Evolutionary conservation across 106 monocot species (phyloP), one percentile per base, ranked within the genome.

Genomic region (Alisma plantagoaquatica): DNA sequence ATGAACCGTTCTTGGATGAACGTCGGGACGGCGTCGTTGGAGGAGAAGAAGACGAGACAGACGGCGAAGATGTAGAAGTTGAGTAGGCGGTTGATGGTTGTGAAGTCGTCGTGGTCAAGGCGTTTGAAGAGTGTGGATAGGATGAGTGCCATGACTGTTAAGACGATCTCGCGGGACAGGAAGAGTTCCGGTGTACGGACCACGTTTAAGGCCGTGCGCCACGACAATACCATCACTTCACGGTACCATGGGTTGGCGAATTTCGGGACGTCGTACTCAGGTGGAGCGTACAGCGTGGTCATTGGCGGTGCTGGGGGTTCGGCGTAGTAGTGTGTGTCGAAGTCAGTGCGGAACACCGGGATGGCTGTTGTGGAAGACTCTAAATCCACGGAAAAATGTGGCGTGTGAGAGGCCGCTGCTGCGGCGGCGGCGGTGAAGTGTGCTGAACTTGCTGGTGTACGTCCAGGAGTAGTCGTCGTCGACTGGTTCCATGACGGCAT

Each of bases 21-120:
- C 27, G 83, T 79, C 10, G 89, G 89, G 55, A 90, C 76, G 0
- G 89, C 83, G 30, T 90, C 89, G 33, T 79, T 79, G 77, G 79
- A 90, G n/a, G 83, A 83, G 89, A 79, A 90, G 73, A 79, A 90
- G 73, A 78, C 83, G 51, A 82, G 76, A 15, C 83, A 90, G 83
- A 83, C 83, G 45, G 73, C 83, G 33, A 90, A 79, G 33, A 83
- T 83, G 56, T 83, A 76, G 82, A 90, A 90, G 21, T 83, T 83
- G 22, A 90, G 49, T 11, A 19, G 17, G 23, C 25, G 23, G 23
- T 49, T 2, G 2, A 49, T 23, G 0, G 19, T 22, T 2, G 18
- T 22, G 10, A 44, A 15, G 43, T 15, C 16, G 59, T 64, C 53
- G 5, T 10, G 43, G 19, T n/a, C 19, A 24, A 49, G 49, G 16